Evolutionary conservation across 2,329 filamentous ascomycete genomes (phyloP).

Genomic region (Penicillium sp.): DNA sequence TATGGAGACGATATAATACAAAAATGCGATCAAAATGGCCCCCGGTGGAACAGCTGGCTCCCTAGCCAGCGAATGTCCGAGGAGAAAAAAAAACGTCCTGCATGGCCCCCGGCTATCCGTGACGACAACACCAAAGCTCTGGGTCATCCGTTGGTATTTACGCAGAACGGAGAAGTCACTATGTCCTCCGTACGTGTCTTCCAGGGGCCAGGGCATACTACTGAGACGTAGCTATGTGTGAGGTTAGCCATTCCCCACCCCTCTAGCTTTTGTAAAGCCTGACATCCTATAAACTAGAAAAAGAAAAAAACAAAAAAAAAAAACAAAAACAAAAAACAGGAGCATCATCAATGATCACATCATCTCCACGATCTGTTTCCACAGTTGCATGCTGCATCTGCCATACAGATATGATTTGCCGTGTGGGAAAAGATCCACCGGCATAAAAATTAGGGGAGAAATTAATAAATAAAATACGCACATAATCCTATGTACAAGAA

Average conservation of each 20-base stretch:
- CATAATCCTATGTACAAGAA: not conserved
- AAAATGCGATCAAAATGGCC: constrained; percentile 1
- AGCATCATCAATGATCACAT: not conserved
- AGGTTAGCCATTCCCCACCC: too few species aligned
- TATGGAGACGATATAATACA: not conserved
- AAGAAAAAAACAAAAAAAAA: not conserved
- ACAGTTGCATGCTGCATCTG: constrained; percentile 6
- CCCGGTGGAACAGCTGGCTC: not conserved
- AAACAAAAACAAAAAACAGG: not conserved
- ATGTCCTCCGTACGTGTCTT: too few species aligned
- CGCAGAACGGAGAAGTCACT: not conserved
- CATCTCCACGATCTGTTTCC: constrained; percentile 8
- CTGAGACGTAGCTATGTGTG: not conserved
- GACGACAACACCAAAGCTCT: not conserved
- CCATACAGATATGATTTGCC: constrained; percentile 4
- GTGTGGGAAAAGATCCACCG: not conserved
- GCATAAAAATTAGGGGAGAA: not conserved
- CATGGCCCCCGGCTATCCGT: not conserved
- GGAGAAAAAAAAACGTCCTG: not conserved
- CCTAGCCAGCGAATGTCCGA: constrained; percentile 3
- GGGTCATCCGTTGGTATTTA: constrained; percentile 1
- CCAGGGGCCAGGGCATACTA: too few species aligned
- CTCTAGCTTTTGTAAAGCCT: not conserved
- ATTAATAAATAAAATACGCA: not conserved
- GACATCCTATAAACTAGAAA: not conserved